A percentile compares a stretch with the other conserved stretches of the same genome.
phyloP scores from a whole-genome alignment of 345 rosid genomes.

The Euphorbia lathyris region DNA sequence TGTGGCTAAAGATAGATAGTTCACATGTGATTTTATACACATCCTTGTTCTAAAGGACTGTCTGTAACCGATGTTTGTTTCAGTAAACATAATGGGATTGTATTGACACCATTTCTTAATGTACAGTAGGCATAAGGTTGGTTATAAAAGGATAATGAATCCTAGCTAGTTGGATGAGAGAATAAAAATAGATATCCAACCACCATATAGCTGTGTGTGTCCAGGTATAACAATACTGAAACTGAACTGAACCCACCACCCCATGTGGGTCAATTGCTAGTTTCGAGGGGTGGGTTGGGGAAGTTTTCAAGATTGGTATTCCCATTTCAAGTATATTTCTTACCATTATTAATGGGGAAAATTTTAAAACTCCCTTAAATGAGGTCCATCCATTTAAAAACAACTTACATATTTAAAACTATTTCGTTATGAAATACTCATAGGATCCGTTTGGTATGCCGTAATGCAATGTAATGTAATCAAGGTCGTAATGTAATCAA shows the following conservation, averaged over 20 bases:
- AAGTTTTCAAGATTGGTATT: neutral
- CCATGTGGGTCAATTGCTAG: conserved; percentile 25
- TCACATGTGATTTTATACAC: neutral
- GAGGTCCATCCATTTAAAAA: too few relatives aligned
- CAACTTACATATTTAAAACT: too few relatives aligned
- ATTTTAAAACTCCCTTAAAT: too few relatives aligned
- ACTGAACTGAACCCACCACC: conserved; percentile 16
- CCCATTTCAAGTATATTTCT: neutral
- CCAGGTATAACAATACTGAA: neutral
- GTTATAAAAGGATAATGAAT: neutral
- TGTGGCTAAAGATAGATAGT: neutral
- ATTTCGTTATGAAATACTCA: too few relatives aligned
- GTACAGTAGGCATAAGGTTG: neutral
- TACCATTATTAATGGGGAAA: neutral
- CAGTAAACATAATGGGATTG: neutral
- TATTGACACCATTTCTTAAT: neutral
- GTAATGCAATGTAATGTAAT: too few relatives aligned
- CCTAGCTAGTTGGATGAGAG: neutral
- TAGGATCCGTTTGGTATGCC: too few relatives aligned
- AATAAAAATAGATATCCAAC: conserved; percentile 13
- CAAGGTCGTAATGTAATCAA: too few relatives aligned
- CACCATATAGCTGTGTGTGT: conserved; percentile 16
- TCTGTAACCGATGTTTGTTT: neutral
- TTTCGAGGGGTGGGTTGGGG: neutral
- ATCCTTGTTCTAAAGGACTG: neutral